Evolutionary conservation across 805 yeast genomes (phyloP), one percentile per base, ranked within the genome.

Genomic region (Lipomyces sp.): DNA sequence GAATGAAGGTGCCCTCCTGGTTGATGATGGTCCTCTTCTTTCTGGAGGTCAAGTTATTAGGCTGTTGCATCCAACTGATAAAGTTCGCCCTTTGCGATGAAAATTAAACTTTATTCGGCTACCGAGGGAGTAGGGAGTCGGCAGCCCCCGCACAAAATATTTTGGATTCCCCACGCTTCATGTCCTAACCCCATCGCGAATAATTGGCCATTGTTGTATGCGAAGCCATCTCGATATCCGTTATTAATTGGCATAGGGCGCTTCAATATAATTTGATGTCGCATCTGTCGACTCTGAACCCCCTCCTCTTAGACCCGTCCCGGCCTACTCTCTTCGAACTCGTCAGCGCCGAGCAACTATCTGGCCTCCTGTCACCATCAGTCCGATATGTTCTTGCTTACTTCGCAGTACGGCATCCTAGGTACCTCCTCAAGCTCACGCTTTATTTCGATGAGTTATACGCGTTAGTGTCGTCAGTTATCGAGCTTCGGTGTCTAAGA

Each of bases 241-340:
- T 42, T n/a, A 13, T n/a, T 42, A 15, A 42, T 42, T 42, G 48
- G 48, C 1, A n/a, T 42, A 6, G 29, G 24, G 24, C 24, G 8
- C 18, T 18, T 5, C 18, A 4, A 15, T 42, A 1, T 30, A 5
- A 2, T 2, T 24, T 4, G 30, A 68, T 68, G 71, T 61, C 68
- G 24, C 71, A 66, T 59, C 61, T 68, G 30, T 57, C 67, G 30
- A 56, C 92, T 1, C 80, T 91, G 57, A 92, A 90, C 77, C 90
- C 96, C 2, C 82, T 92, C 37, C 85, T 88, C 57, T 78, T 92
- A 70, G 93, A 90, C 73, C 82, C 88, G 1, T 88, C 86, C 62
- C 83, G 87, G 1, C 98, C 98, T 0, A 92, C 98, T 0, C 80
- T 94, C 1, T 94, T 93, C 77, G 99, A 94, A 80, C 83, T 94